phyloP scores from a whole-genome alignment of 495 filamentous ascomycete species.

The Copromyces sp. region DNA sequence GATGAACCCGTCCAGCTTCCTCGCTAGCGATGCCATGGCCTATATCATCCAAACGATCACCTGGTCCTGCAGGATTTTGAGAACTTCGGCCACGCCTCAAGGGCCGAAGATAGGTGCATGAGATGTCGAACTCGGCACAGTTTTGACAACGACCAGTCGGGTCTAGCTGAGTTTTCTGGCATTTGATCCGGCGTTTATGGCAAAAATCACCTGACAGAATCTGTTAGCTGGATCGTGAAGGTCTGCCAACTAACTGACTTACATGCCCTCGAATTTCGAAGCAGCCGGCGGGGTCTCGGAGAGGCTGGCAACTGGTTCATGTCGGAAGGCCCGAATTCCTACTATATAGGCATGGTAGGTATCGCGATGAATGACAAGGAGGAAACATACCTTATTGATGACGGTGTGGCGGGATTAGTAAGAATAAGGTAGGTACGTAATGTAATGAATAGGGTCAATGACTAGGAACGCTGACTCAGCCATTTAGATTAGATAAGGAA shows the following conservation, averaged over 20 bases:
- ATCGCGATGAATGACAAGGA: background rate
- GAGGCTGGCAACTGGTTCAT: background rate
- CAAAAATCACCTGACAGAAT: conserved; percentile 17
- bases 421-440: no score
- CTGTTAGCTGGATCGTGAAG: background rate
- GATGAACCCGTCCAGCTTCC: background rate
- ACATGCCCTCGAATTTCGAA: conserved; percentile 11
- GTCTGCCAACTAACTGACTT: background rate
- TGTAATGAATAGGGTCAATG: no score
- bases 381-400: background rate
- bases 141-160: conserved; percentile 16
- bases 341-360: background rate
- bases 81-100: conserved; percentile 5
- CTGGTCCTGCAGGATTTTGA: conserved; percentile 2
- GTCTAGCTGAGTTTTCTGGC: conserved; percentile 16
- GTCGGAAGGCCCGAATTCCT: background rate
- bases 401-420: no score
- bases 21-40: background rate
- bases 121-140: conserved; percentile 16
- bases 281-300: conserved; percentile 5
- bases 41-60: background rate
- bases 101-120: conserved; percentile 9
- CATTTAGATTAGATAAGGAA: no score
- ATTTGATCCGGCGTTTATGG: conserved; percentile 26
- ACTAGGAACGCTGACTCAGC: no score